These are phyloP conservation scores for Fraxinus greggii DNA, from an alignment of 305 asterid species.

Conservation along the genomic window DNA sequence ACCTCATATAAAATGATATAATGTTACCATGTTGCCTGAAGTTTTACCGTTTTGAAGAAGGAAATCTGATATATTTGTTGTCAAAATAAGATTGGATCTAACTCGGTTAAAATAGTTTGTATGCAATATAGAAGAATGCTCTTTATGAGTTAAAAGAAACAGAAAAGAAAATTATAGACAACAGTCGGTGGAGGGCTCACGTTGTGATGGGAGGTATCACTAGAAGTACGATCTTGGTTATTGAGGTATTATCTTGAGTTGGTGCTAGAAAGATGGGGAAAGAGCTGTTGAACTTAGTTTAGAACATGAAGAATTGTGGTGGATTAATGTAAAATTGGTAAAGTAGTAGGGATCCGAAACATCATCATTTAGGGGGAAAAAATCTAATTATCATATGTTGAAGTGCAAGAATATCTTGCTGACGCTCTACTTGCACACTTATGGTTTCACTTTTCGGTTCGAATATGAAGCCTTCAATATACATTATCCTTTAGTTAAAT, in stretches of 20 bases:
- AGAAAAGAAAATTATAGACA: background rate
- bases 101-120: background rate
- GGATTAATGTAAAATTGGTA: background rate
- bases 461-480: background rate
- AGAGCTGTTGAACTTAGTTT: background rate
- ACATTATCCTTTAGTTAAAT: background rate
- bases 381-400: background rate
- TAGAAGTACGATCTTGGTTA: background rate
- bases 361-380: background rate
- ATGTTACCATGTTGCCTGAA: conserved; percentile 10
- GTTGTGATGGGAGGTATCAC: background rate
- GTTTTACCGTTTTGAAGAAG: background rate
- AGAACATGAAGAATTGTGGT: background rate
- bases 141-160: conserved; percentile 8
- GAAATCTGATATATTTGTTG: background rate
- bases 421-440: background rate
- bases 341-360: background rate
- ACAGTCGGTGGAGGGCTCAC: background rate
- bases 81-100: background rate
- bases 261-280: background rate
- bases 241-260: conserved; percentile 9
- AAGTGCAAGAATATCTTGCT: background rate
- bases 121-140: background rate
- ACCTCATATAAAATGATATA: conserved; percentile 1
- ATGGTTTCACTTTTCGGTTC: background rate